Conservation (phyloP, 768 basidiomycete species). For the Psilocybe cubensis region DNA sequence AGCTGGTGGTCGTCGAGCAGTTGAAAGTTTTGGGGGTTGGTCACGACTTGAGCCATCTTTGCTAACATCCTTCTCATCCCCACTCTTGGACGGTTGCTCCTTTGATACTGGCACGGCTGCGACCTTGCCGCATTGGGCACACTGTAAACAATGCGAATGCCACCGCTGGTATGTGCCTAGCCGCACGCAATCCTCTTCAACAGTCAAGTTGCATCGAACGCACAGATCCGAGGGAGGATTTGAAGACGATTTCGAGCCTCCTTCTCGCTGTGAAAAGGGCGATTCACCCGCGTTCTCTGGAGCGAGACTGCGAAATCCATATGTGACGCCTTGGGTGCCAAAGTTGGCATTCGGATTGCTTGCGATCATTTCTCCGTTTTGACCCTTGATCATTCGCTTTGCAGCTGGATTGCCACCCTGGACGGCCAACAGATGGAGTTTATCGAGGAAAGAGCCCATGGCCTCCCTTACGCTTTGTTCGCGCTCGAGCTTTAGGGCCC, state of each 20-base stretch:
- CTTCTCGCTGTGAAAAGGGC: constrained; percentile 64
- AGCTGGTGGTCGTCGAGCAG: constrained; percentile 76
- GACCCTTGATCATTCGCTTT: constrained; percentile 73
- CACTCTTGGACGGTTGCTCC: constrained; percentile 56
- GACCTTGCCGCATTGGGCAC: constrained; percentile 75
- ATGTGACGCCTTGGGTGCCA: constrained; percentile 87
- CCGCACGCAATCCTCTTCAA: constrained; percentile 97
- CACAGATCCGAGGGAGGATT: constrained; percentile 91
- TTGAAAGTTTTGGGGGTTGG: constrained; percentile 61
- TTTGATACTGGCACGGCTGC: constrained; percentile 66
- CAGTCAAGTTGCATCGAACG: constrained; percentile 83
- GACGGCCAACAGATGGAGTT: constrained; percentile 88
- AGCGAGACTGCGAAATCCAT: constrained; percentile 91
- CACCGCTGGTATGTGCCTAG: constrained; percentile 96
- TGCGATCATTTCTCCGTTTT: constrained; percentile 64
- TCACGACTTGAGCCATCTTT: constrained; percentile 31
- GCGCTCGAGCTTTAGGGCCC: constrained; percentile 92
- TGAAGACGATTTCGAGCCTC: constrained; percentile 56
- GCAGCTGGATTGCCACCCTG: constrained; percentile 83
- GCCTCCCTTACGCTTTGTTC: constrained; percentile 84
- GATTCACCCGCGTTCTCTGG: constrained; percentile 91
- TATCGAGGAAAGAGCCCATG: constrained; percentile 89
- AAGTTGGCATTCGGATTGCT: constrained; percentile 51
- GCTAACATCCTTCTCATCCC: constrained; percentile 50
- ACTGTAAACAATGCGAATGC: constrained; percentile 95